Base-by-base conservation (phyloP, 345 rosid species). In the Citrus hindsii region DNA sequence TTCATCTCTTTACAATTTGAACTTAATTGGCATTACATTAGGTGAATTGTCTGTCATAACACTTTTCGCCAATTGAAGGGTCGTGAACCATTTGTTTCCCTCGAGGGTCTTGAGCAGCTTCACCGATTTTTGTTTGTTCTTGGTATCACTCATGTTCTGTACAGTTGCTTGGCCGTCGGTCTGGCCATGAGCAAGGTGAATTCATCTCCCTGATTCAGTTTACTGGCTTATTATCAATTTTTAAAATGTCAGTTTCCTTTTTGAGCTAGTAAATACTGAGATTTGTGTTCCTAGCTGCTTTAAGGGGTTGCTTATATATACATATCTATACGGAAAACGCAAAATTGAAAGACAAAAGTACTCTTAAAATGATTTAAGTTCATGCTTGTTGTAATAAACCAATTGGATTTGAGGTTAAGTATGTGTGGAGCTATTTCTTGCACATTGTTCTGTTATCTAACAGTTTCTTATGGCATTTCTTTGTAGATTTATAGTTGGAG, bases 121-220 rank as follows among this genome's bases (percentile, higher is more conserved):
- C 92, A 92, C 74, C 90, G 94, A 60, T 95, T 95, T 80, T 81
- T 95, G 27, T 95, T 95, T 79, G 97, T 95, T 77, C 92, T 95
- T 9, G 98, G 98, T 67, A 87, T 91, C 76, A 93, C 92, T 85
- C 99, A 95, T 83, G 95, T 93, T 78, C 79, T 95, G 40, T 93
- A 95, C 75, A 95, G 99, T 76, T 94, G 92, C 56, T 77, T 95
- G 81, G 91, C 97, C 38, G 97, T 95, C 77, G 99, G 88, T 82
- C 88, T 93, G 77, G 94, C 99, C 56, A 90, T 93, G 99, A 89
- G 93, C 86, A 93, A 93, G 99, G 99, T 93, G 82, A 84, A 73
- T 51, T 48, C 25, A 74, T 42, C 9, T 74, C 80, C 69, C 77
- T 73, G 28, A 75, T 64, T 64, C 25, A 32, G 25, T 51, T 28